Base-by-base conservation (phyloP, 441 rosid genomes). In the Croton laevigatus region DNA sequence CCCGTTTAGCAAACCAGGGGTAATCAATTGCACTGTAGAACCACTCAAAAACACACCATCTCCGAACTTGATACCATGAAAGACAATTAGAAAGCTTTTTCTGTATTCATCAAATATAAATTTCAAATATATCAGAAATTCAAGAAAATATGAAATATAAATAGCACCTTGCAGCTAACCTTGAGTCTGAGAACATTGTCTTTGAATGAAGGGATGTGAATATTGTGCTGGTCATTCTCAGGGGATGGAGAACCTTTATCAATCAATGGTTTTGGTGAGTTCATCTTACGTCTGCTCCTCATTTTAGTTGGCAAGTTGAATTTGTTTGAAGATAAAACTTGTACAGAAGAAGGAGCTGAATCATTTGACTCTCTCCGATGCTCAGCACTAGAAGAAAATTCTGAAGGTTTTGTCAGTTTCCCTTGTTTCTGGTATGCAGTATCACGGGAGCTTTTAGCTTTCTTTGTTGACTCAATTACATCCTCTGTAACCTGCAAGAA, bases 1-100 rank as follows among this genome's bases (percentile, higher is more conserved):
- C 98, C 84, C 81, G 88, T 78, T 88, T 96, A 53, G 97, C 94
- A 87, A 96, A 96, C 99, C 99, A 96, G 13, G 98, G 97, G 73
- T 91, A 92, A 75, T 96, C 99, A 68, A 94, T 89, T 60, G 97
- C 97, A 82, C 98, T 87, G 68, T 92, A 89, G 84, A 96, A 96
- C 97, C 98, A 96, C 78, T 96, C 98, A 78, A 79, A 94, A 64
- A 76, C 77, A 81, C 97, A 96, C 97, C 98, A 88, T 82, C 88
- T 86, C 79, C 91, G 88, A 6, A 84, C 88, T 75, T 84, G 78
- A 70, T 80, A 73, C 64, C 81, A 76, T 61, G 98, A 88, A 71
- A 96, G 81, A 84, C 86, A 92, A 75, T 81, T 80, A 20, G 86
- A 85, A 66, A 91, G 82, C 80, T 81, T 83, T 80, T 91, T 86